Percentiles rank a stretch among this genome's conserved stretches.
Evolutionary conservation across 31 red algal genomes (phyloP).

Genomic region (Porphyra umbilicalis): DNA sequence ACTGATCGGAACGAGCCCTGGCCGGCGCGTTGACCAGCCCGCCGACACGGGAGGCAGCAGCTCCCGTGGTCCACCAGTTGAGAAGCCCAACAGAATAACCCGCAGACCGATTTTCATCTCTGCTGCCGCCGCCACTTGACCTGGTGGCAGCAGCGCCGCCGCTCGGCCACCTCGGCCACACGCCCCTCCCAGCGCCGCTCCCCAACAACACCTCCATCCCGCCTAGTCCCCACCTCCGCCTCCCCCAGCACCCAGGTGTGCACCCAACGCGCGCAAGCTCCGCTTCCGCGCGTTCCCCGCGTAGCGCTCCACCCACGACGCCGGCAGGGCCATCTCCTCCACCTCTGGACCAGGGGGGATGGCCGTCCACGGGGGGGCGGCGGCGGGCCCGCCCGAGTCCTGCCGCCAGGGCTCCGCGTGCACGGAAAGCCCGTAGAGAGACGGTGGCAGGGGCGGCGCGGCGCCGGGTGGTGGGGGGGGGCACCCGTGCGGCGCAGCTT

Average conservation of each 20-base stretch:
- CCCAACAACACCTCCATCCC: neutral
- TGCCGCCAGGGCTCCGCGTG: neutral
- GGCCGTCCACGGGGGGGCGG: neutral
- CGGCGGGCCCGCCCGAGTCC: neutral
- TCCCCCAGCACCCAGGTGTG: neutral
- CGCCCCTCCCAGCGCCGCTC: neutral
- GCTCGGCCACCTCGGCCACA: neutral
- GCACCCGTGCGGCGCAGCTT: neutral
- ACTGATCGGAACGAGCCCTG: too few relatives aligned
- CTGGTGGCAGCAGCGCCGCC: too few relatives aligned
- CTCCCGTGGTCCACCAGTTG: too few relatives aligned
- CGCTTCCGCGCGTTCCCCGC: neutral
- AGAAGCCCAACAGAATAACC: too few relatives aligned
- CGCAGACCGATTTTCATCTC: too few relatives aligned
- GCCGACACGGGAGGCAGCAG: too few relatives aligned
- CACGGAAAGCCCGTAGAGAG: neutral
- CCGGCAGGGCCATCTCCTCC: neutral
- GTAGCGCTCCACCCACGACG: neutral
- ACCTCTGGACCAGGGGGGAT: neutral
- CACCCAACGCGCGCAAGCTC: neutral
- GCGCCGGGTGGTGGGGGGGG: too few relatives aligned
- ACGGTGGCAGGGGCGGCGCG: neutral
- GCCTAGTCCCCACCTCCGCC: neutral
- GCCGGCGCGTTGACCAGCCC: too few relatives aligned
- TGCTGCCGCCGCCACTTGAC: too few relatives aligned